Conservation (phyloP, 2,329 filamentous ascomycete genomes). For the Alternaria sp. region DNA sequence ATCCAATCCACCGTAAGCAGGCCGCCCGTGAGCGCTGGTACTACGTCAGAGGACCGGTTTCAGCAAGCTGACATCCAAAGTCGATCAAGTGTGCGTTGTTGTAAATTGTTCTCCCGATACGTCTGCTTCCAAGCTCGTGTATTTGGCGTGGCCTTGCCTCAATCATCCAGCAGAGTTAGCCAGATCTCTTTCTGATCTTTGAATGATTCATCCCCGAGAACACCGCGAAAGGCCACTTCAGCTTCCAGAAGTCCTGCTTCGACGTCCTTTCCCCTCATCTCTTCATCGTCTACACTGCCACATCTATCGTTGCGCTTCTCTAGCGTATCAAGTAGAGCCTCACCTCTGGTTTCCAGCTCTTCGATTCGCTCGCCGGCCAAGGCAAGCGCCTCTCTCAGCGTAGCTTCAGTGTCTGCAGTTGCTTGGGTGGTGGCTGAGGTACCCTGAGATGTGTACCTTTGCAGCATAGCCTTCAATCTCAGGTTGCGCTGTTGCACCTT, state of each 20-base stretch:
- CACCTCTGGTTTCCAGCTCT: slow-evolving; percentile 26
- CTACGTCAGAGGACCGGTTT: not conserved
- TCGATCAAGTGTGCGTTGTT: not conserved
- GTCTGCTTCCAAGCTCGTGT: not conserved
- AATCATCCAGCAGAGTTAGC: slow-evolving; percentile 21
- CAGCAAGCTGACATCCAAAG: not conserved
- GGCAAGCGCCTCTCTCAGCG: slow-evolving; percentile 25
- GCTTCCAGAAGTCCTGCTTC: slow-evolving; percentile 14
- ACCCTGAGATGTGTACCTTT: slow-evolving; percentile 2
- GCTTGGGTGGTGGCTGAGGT: not conserved
- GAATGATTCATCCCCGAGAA: slow-evolving; percentile 26
- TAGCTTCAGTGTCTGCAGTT: slow-evolving; percentile 8
- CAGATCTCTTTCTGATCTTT: slow-evolving; percentile 24
- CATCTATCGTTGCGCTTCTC: slow-evolving; percentile 6
- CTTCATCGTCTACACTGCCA: slow-evolving; percentile 15
- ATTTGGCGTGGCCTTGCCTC: not conserved
- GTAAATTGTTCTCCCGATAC: not conserved
- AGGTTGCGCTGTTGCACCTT: slow-evolving; percentile 31
- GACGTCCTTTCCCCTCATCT: slow-evolving; percentile 10
- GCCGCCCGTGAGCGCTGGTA: not conserved
- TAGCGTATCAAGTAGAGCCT: slow-evolving; percentile 22
- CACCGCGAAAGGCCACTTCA: slow-evolving; percentile 22
- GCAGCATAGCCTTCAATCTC: slow-evolving; percentile 21
- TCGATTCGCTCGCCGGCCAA: slow-evolving; percentile 24
- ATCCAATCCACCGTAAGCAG: not conserved